Percentiles rank a stretch among this genome's conserved stretches.
These are phyloP conservation scores for Cystobasidium tubakii DNA, from an alignment of 768 basidiomycete genomes.

Conservation along the genomic window DNA sequence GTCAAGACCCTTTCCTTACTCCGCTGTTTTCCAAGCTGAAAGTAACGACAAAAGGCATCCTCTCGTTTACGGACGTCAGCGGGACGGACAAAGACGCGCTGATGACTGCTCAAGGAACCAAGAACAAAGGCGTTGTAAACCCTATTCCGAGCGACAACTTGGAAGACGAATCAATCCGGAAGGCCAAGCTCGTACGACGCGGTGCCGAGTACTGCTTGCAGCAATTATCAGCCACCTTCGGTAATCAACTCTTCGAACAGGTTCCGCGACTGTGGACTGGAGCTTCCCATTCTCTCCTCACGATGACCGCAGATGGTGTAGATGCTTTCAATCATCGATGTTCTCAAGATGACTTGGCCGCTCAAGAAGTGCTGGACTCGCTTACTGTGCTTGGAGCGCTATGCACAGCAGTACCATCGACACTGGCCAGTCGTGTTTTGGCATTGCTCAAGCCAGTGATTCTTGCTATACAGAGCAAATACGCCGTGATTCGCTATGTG, in stretches of 20 bases:
- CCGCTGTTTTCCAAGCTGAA: slow-evolving; percentile 69
- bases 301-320: slow-evolving; percentile 62
- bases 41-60: slow-evolving; percentile 58
- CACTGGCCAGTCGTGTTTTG: slow-evolving; percentile 63
- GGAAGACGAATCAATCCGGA: slow-evolving; percentile 50
- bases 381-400: slow-evolving; percentile 81
- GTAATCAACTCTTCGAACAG: slow-evolving; percentile 61
- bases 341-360: slow-evolving; percentile 44
- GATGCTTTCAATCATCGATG: not conserved
- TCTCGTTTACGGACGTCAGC: slow-evolving; percentile 53
- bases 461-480: slow-evolving; percentile 72
- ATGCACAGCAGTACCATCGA: slow-evolving; percentile 65
- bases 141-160: slow-evolving; percentile 53
- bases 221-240: slow-evolving; percentile 71
- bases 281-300: slow-evolving; percentile 70
- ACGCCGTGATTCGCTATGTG: slow-evolving; percentile 80
- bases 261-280: slow-evolving; percentile 96
- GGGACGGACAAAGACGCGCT: slow-evolving; percentile 36
- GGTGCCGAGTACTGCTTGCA: slow-evolving; percentile 80
- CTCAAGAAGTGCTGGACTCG: slow-evolving; percentile 83
- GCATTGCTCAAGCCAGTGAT: slow-evolving; percentile 71
- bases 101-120: slow-evolving; percentile 39
- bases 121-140: slow-evolving; percentile 50
- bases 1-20: slow-evolving; percentile 80
- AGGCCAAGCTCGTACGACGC: slow-evolving; percentile 65